Evolutionary conservation across 2,329 filamentous ascomycete genomes (phyloP), one percentile per base, ranked within the genome.

Genomic region (Colletotrichum paranaense): DNA sequence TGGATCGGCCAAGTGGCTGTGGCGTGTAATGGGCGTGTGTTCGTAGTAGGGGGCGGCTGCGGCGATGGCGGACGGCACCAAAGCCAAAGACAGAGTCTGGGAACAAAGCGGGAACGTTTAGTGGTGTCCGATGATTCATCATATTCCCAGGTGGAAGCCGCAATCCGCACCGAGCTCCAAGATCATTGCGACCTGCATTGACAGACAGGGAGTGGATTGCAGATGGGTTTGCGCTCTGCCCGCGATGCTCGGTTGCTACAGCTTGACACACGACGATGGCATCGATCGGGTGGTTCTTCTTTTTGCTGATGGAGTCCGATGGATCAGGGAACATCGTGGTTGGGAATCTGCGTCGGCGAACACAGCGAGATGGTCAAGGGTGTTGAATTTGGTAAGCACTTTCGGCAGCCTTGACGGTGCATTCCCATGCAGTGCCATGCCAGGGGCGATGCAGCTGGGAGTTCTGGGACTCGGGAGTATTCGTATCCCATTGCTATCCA

Each of bases 121-220:
- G 46, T 35, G 35, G 67, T 56, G 19, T 35, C 70, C 71, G 71
- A 73, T 73, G 71, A 73, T 71, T 73, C 71, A 73, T 73, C 67
- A 73, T 66, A 16, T 56, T 14, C 42, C 42, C 42, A 12, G 19
- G 19, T 49, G 26, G 38, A 55, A 24, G 67, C 67, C 56, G 60
- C 46, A 55, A 5, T 3, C 30, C 49, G 71, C 24, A 28, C 59
- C 67, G 46, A 70, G 62, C 67, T 70, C 49, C 56, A 57, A 28
- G n/a, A 56, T 24, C 19, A 28, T 46, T 52, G 53, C 66, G 42
- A 70, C 53, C 55, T 65, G 70, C 71, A 66, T 64, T 71, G 67
- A 62, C 59, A 56, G 66, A 35, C 70, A 70, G 60, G 70, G 66
- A 72, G 35, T 24, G 26, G 57, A 49, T 57, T 38, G 28, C 12